Conservation (phyloP, 495 filamentous ascomycete species). For the Aspergillus cristatus region DNA sequence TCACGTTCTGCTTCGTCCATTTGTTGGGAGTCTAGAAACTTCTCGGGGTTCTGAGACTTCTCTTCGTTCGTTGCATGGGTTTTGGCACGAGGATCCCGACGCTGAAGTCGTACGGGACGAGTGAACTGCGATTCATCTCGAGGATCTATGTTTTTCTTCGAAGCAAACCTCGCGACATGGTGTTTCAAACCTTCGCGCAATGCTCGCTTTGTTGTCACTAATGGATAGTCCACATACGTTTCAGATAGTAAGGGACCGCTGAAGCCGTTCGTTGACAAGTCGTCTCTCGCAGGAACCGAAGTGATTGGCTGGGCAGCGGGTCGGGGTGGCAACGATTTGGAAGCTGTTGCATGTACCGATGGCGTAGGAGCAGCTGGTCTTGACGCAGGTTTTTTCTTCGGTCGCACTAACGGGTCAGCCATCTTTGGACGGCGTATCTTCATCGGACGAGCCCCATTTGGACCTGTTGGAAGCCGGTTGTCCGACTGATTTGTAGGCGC, state of each 20-base stretch:
- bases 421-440: conserved; percentile 39
- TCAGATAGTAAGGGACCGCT: conserved; percentile 43
- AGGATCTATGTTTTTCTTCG: conserved; percentile 58
- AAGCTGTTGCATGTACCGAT: conserved; percentile 4
- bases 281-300: conserved; percentile 16
- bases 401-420: conserved; percentile 60
- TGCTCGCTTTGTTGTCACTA: conserved; percentile 72
- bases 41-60: conserved; percentile 34
- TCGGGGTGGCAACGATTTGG: conserved; percentile 3
- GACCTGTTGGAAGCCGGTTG: conserved; percentile 19
- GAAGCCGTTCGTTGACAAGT: conserved; percentile 49
- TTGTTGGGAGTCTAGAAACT: conserved; percentile 26
- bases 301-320: background rate
- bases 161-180: conserved; percentile 72
- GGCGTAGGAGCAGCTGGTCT: conserved; percentile 12
- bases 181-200: conserved; percentile 73
- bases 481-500: conserved; percentile 26
- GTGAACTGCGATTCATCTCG: conserved; percentile 73
- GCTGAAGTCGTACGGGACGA: conserved; percentile 77
- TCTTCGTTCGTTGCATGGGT: conserved; percentile 33
- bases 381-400: conserved; percentile 41
- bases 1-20: conserved; percentile 62
- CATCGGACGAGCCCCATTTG: conserved; percentile 30
- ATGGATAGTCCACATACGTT: conserved; percentile 53
- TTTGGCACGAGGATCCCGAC: conserved; percentile 74